These are phyloP conservation scores for Claviceps pusilla DNA, from an alignment of 2,329 filamentous ascomycete genomes.

Conservation along the genomic window DNA sequence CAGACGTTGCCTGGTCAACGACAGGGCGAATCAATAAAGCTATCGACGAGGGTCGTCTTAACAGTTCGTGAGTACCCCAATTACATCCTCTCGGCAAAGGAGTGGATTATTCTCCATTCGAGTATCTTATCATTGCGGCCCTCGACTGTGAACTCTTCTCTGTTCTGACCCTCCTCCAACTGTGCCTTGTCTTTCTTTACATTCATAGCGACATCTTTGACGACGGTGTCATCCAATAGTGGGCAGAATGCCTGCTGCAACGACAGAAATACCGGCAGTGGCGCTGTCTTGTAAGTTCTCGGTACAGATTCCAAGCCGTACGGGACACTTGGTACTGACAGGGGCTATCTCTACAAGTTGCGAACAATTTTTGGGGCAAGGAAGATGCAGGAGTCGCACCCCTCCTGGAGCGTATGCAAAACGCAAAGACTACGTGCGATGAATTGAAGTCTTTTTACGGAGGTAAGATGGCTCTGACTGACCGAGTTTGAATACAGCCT, in stretches of 20 bases:
- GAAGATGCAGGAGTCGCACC: conserved; percentile 91
- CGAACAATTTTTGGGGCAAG: conserved; percentile 99
- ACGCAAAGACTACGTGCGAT: conserved; percentile 86
- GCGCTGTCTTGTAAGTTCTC: conserved; percentile 46
- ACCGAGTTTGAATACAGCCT: not conserved
- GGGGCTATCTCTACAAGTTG: conserved; percentile 41
- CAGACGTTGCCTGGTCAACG: conserved; percentile 10
- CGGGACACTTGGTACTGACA: not conserved
- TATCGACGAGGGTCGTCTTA: not conserved
- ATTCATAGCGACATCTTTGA: not conserved
- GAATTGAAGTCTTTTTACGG: conserved; percentile 85
- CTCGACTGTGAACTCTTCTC: not conserved
- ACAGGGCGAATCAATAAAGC: not conserved
- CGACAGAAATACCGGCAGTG: conserved; percentile 48
- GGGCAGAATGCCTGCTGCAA: conserved; percentile 42
- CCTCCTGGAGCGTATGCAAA: conserved; percentile 84
- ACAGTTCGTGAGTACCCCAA: not conserved
- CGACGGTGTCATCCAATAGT: not conserved
- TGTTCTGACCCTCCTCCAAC: not conserved
- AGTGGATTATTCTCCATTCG: not conserved
- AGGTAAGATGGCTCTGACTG: conserved; percentile 31
- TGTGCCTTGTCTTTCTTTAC: not conserved
- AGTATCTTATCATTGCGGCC: not conserved
- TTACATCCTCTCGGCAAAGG: not conserved
- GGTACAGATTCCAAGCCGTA: not conserved